Evolutionary conservation across 352 stramenopile species (phyloP).

Genomic region (Discostella stelligera): DNA sequence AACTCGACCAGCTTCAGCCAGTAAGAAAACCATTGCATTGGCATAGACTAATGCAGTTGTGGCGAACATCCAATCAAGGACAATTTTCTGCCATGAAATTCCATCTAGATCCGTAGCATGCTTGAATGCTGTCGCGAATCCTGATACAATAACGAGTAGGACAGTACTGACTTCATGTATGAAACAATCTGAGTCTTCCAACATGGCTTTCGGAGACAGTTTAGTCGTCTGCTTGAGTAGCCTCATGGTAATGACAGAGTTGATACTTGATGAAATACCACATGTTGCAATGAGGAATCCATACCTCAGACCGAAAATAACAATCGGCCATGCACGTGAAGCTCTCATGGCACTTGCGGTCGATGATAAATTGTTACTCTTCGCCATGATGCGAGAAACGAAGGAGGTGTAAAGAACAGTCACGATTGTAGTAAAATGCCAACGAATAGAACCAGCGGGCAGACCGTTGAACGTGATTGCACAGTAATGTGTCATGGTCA

Average conservation of each 20-base stretch:
- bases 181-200: constrained; percentile 45
- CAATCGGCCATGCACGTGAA: constrained; percentile 29
- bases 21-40: constrained; percentile 26
- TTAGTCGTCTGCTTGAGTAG: not conserved
- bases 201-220: constrained; percentile 7
- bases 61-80: constrained; percentile 16
- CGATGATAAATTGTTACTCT: constrained; percentile 12
- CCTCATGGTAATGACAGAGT: constrained; percentile 27
- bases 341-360: not conserved
- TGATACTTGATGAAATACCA: constrained; percentile 22
- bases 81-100: constrained; percentile 2
- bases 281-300: constrained; percentile 31
- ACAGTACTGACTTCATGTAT: constrained; percentile 13
- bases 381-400: constrained; percentile 35
- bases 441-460: constrained; percentile 26
- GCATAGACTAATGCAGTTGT: constrained; percentile 13
- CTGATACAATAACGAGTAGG: constrained; percentile 1
- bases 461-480: constrained; percentile 33
- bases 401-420: constrained; percentile 41
- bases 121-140: constrained; percentile 18
- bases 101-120: not conserved
- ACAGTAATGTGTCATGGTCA: constrained; percentile 39
- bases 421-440: constrained; percentile 18
- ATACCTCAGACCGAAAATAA: constrained; percentile 49
- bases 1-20: constrained; percentile 17